These are phyloP conservation scores for Eucalyptus erythrocorys DNA, from an alignment of 345 rosid species.

Conservation along the genomic window DNA sequence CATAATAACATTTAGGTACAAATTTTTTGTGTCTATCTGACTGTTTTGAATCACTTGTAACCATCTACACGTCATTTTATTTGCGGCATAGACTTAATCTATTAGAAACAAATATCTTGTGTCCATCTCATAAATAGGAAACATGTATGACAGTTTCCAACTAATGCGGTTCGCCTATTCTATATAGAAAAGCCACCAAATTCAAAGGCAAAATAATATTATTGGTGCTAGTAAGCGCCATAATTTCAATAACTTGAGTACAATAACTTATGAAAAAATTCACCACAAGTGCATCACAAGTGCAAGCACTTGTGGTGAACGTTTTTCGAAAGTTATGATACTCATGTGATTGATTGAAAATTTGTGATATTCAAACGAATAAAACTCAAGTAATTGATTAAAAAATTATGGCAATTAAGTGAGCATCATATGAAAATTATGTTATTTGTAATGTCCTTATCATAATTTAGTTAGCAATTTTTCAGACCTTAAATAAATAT, in stretches of 20 bases:
- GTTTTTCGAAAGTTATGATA: neutral
- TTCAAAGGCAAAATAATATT: neutral
- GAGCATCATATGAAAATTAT: neutral
- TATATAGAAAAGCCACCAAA: neutral
- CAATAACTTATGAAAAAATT: neutral
- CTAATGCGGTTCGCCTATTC: neutral
- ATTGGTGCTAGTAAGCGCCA: neutral
- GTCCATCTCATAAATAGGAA: neutral
- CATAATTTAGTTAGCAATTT: fast-evolving
- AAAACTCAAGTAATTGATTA: neutral
- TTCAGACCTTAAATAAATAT: too few relatives aligned
- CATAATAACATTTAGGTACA: neutral
- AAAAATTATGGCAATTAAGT: neutral
- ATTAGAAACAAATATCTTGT: neutral
- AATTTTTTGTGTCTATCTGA: neutral
- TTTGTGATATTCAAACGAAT: neutral
- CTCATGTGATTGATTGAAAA: neutral
- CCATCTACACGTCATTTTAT: neutral
- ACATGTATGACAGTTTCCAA: neutral
- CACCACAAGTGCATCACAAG: neutral
- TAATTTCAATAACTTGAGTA: neutral
- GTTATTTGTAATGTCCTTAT: neutral
- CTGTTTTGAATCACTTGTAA: neutral
- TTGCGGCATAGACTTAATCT: neutral
- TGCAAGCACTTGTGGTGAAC: neutral